Percentiles rank a stretch among this genome's conserved stretches.
Evolutionary conservation across 768 basidiomycete genomes (phyloP).

Genomic region (Thelephora aurantiotincta): DNA sequence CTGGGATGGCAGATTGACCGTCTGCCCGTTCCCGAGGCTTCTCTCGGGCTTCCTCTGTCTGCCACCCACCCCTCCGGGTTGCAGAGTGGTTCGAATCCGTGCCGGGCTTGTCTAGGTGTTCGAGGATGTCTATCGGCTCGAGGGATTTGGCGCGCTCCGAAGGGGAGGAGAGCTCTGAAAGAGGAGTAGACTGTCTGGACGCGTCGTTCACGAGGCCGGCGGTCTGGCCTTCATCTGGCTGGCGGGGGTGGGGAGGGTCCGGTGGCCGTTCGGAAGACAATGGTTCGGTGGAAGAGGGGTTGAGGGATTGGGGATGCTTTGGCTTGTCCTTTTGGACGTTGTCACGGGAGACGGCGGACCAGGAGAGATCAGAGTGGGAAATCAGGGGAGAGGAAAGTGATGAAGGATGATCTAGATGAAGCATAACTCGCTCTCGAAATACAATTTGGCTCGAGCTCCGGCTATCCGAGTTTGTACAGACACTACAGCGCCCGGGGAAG

Average conservation of each 20-base stretch:
- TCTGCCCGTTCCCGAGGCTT: no score
- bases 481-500: no score
- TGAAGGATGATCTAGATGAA: constrained; percentile 18
- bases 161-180: constrained; percentile 63
- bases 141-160: constrained; percentile 14
- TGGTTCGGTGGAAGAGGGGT: constrained; percentile 2
- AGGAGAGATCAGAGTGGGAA: constrained; percentile 15
- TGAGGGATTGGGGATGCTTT: constrained; percentile 1
- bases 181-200: constrained; percentile 54
- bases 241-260: constrained; percentile 5
- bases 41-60: no score
- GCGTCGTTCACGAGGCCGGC: constrained; percentile 15
- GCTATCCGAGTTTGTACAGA: no score
- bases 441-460: no score
- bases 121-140: no score
- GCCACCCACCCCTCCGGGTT: no score
- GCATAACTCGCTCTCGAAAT: constrained; percentile 11
- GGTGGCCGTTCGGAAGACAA: background rate
- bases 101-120: no score
- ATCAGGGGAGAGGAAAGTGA: constrained; percentile 12
- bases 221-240: constrained; percentile 1
- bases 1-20: no score
- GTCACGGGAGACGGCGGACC: constrained; percentile 13
- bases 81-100: no score
- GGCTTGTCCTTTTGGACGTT: constrained; percentile 9